Base-by-base conservation (phyloP, 345 rosid genomes). In the Euphorbia lathyris region DNA sequence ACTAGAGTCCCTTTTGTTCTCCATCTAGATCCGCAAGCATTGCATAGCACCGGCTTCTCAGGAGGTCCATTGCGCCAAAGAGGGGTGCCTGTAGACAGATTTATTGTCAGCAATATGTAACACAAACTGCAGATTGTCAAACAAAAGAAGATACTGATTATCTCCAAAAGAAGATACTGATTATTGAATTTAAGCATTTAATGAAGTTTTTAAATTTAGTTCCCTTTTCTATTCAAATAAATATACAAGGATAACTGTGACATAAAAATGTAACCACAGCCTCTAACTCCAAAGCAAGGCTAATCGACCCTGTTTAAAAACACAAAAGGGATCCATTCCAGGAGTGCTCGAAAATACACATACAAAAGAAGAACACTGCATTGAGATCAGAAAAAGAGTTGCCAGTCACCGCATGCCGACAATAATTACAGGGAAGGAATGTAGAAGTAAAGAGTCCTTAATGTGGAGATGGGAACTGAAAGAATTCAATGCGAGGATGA, bases 11-110 rank as follows among this genome's bases (percentile, higher is more conserved):
- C 96, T 61, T 90, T 91, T 66, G 92, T 85, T 74, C 99, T 86
- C 90, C 95, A 92, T 58, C 99, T 85, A 26, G 99, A 96, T 19
- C 99, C 99, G 75, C 99, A 96, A 13, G 99, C 99, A 86, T 96
- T 96, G 86, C 99, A 96, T 50, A 96, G 73, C 8, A 96, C 95
- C 2, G 98, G 99, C 86, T 96, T 96, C 76, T 96, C 99, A 0
- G 97, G 93, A 74, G 98, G 99, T 52, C 99, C 98, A 70, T 96
- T 96, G 61, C 99, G 79, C 99, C 97, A 96, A 36, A 96, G 80
- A 69, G 99, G 98, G 34, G 99, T 92, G 80, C 87, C 98, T 95
- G 75, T 82, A 59, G 23, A 77, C 36, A 56, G 50, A 22, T 51
- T 45, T 51, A 22, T 61, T 68, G 69, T 73, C 70, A 83, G 74